These are phyloP conservation scores for Scheffersomyces amazonensis DNA, from an alignment of 805 yeast genomes.

Conservation along the genomic window DNA sequence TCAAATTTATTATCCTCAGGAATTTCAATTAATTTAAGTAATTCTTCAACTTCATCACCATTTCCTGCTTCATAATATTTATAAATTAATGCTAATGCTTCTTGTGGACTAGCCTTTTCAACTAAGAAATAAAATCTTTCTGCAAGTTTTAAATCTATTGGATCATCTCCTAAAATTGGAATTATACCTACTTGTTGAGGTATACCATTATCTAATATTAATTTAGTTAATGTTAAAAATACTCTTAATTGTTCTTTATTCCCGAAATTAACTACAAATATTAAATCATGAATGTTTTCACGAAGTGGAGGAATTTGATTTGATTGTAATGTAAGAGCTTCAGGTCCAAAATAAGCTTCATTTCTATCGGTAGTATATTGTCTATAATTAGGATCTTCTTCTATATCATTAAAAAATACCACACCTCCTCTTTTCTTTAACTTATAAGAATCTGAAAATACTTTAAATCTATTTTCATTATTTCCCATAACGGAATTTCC, in stretches of 20 bases:
- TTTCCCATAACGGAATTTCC: constrained; percentile 30
- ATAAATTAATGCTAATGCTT: constrained; percentile 39
- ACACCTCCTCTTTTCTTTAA: constrained; percentile 39
- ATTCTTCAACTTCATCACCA: constrained; percentile 20
- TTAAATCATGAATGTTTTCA: constrained; percentile 73
- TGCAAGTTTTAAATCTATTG: constrained; percentile 25
- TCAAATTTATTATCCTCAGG: constrained; percentile 15
- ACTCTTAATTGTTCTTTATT: constrained; percentile 49
- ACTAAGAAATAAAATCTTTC: constrained; percentile 31
- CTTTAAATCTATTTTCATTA: constrained; percentile 32
- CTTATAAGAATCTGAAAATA: constrained; percentile 24
- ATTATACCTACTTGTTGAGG: constrained; percentile 83
- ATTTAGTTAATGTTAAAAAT: constrained; percentile 46
- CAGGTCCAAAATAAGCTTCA: constrained; percentile 38
- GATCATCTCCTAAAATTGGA: constrained; percentile 48
- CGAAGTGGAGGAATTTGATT: constrained; percentile 68
- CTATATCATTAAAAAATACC: constrained; percentile 77
- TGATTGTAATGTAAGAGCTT: constrained; percentile 21
- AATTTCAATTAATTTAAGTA: constrained; percentile 16
- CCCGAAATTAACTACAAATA: constrained; percentile 65
- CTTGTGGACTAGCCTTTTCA: constrained; percentile 25
- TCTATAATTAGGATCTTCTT: constrained; percentile 53
- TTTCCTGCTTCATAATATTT: constrained; percentile 26
- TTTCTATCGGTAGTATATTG: constrained; percentile 41
- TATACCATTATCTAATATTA: constrained; percentile 52